A percentile compares a stretch with the other conserved stretches of the same genome.
phyloP scores from a whole-genome alignment of 202 grass and related monocot genomes.

The Sporobolus alterniflorus region DNA sequence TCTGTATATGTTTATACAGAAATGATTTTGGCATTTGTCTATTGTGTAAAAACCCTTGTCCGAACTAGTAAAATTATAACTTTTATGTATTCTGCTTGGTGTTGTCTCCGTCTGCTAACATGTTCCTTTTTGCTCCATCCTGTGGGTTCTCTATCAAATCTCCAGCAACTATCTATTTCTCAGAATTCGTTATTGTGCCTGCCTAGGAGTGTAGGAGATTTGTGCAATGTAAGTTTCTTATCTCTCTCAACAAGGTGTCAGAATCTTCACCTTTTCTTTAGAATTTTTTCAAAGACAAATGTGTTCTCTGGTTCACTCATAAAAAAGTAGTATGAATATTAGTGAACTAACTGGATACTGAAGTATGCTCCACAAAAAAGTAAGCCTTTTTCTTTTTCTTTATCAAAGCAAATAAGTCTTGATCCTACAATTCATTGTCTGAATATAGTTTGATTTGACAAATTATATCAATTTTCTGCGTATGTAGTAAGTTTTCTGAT shows the following conservation, averaged over 20 bases:
- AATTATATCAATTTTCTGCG: conserved; percentile 7
- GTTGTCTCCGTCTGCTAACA: conserved; percentile 31
- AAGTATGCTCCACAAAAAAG: neutral
- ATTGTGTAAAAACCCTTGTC: conserved; percentile 21
- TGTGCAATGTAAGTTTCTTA: conserved; percentile 66
- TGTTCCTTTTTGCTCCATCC: conserved; percentile 36
- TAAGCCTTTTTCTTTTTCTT: neutral
- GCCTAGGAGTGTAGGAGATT: conserved; percentile 77
- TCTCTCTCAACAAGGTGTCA: neutral
- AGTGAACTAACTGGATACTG: neutral
- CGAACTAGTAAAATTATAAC: conserved; percentile 8
- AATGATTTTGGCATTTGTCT: neutral
- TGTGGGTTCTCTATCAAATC: conserved; percentile 90
- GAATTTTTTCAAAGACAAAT: neutral
- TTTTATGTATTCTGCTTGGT: conserved; percentile 10
- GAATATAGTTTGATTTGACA: conserved; percentile 7
- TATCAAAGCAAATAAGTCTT: conserved; percentile 22
- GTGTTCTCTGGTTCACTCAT: neutral
- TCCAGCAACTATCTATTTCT: conserved; percentile 79
- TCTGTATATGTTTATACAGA: conserved; percentile 33
- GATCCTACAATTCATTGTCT: neutral
- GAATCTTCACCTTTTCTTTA: neutral
- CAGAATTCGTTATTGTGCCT: conserved; percentile 76
- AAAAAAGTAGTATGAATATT: neutral
- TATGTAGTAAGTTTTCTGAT: neutral